Base-by-base conservation (phyloP, 306 rosid genomes). In the Benincasa hispida region DNA sequence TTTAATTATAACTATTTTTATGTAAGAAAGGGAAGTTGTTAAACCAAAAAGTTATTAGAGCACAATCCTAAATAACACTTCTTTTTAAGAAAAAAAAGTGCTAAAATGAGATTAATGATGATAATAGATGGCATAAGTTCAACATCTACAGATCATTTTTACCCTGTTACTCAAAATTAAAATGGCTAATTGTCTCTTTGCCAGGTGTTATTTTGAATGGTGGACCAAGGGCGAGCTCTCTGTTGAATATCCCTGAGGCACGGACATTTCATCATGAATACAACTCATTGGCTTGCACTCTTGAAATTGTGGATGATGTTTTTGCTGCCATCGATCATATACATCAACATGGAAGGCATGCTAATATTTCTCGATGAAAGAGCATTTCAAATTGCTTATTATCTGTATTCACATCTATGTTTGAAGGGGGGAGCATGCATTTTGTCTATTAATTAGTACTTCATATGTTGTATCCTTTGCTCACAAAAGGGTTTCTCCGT, bases 271-370 rank as follows among this genome's bases (percentile, higher is more conserved):
- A 95, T 82, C 96, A 88, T 17, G 98, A 95, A 83, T 90, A 95
- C 87, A 88, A 88, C 84, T 89, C 98, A 60, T 48, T 89, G 88
- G 89, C 99, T 70, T 95, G 97, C 87, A 90, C 97, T 59, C 22
- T 95, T 82, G 99, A 94, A 86, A 82, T 92, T 19, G 93, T 94
- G 70, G 98, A 89, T 65, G 91, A 91, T 79, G 96, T 91, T 22
- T 72, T 81, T 79, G 87, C 92, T 25, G 99, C 99, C 74, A 88
- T 92, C 80, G 83, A 65, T 56, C 99, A 94, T 80, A 91, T 94
- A 82, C 91, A 94, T 85, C 81, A 76, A 79, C 78, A 90, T 77
- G 99, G 99, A 92, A 94, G 99, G 99, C 77, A 92, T 47, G 96
- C 56, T 41, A 17, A 28, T 48, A 50, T 51, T 30, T 72, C 28